Evolutionary conservation across 345 rosid genomes (phyloP), one percentile per base, ranked within the genome.

Genomic region (Citrus glauca): DNA sequence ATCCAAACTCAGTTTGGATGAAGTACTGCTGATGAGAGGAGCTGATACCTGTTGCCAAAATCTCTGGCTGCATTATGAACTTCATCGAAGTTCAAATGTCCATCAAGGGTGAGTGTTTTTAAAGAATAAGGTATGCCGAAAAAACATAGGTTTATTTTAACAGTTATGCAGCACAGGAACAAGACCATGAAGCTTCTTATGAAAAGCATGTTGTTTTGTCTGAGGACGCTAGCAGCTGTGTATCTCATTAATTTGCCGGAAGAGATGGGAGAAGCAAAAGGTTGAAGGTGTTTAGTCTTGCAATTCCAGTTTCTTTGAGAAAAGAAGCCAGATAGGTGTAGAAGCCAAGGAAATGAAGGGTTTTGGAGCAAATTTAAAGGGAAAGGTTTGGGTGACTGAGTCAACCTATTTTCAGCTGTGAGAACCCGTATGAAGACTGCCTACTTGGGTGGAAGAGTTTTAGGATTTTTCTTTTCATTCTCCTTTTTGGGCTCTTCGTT

Each of bases 41-140:
- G 72, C 67, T 88, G 93, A 87, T 83, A 89, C 76, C 84, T 86
- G 42, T 90, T 90, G 76, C 99, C 99, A 33, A 95, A 95, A 75
- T 95, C 99, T 78, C 72, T 91, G 73, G 99, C 92, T 74, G 90
- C 96, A 74, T 86, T 90, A 38, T 91, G 90, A 53, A 90, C 84
- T 27, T 93, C 82, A 73, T 91, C 86, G 37, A 92, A 93, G 68
- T 81, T 81, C 86, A 95, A 91, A 85, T 85, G 89, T 40, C 99
- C 99, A 7, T 87, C 90, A 9, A 95, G 80, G 74, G 89, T 72
- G 53, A 93, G 93, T 55, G 89, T 77, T 74, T 79, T 87, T 70
- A 93, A 72, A 2, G 96, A 89, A 72, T 89, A 86, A 75, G 89
- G 86, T 87, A 76, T 85, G 90, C 85, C 83, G 69, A 94, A 89